Base-by-base conservation (phyloP, 139 green algal genomes). In the Limnomonas spitsbergensis region DNA sequence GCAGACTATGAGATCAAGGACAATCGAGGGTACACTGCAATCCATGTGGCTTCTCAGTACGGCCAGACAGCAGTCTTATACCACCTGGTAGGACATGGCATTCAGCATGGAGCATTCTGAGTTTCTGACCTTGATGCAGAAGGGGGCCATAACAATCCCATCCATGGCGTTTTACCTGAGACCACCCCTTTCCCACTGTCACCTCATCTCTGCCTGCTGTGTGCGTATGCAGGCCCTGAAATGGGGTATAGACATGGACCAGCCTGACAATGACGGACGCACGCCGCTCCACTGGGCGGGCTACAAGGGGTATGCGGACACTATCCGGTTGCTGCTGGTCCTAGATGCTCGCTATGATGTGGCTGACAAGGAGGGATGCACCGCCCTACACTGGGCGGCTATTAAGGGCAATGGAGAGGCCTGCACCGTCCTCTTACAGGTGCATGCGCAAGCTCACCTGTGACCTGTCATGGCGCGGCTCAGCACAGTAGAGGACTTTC, bases 341-440 rank as follows among this genome's bases (percentile, higher is more conserved):
- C 84, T 98, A 42, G 95, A 94, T 40, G 82, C 82, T 0, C 78
- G 79, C 7, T 75, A 72, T 36, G 20, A 70, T 32, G 14, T 89
- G 32, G 52, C 83, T 1, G 94, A 98, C 81, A 91, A 91, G 73
- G 94, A 98, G 78, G 93, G 93, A 32, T 98, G 95, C 87, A 99
- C 94, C 3, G 85, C 94, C 6, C 80, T 99, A 82, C 95, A 99
- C 85, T 99, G 95, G 95, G 94, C 95, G 0, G 95, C 95, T 4
- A 97, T 98, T 67, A 88, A 89, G 35, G 96, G 96, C 69, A 94
- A 98, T 61, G 86, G 89, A 2, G 96, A 99, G 77, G 93, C 91
- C 0, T 92, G 86, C 76, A 98, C 90, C 0, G 80, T 98, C 53
- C 87, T 99, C 35, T 79, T 98, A 47, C 95, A 97, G 84, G 88